Percentiles rank a stretch among this genome's conserved stretches.
Evolutionary conservation across 441 rosid genomes (phyloP).

Genomic region (Eutrema salsugineum): DNA sequence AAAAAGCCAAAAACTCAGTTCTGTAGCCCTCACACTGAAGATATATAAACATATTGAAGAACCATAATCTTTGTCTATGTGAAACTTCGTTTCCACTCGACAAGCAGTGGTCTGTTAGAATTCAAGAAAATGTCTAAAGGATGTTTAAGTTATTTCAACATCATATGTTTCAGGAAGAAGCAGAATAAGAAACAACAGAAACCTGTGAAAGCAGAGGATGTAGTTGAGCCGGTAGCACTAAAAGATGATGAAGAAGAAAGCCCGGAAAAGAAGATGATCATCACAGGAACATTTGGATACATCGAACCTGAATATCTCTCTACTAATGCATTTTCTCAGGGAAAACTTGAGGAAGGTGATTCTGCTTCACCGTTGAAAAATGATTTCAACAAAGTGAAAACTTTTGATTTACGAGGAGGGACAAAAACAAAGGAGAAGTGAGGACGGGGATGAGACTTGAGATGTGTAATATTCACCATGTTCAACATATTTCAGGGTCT

Average conservation of each 20-base stretch:
- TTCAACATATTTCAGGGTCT: neutral
- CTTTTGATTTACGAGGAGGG: neutral
- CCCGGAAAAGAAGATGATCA: neutral
- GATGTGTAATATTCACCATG: neutral
- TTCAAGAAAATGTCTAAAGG: neutral
- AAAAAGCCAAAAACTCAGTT: neutral
- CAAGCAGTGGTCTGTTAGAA: no score
- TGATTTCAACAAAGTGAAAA: neutral
- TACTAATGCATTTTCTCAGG: neutral
- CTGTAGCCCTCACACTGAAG: neutral
- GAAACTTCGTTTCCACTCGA: no score
- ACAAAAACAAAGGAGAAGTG: neutral
- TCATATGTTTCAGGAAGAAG: neutral
- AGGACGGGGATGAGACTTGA: neutral
- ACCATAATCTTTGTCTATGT: no score
- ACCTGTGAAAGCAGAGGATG: neutral
- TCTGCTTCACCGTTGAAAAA: neutral
- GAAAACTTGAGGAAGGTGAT: neutral
- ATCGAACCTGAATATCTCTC: neutral
- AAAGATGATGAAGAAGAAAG: neutral
- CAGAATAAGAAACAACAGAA: neutral
- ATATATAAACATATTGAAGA: neutral
- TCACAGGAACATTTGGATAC: neutral
- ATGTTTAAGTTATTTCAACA: slow-evolving; percentile 2
- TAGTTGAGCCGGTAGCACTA: neutral